Evolutionary conservation across 2,329 filamentous ascomycete species (phyloP).

Genomic region (Sporothrix mexicana): DNA sequence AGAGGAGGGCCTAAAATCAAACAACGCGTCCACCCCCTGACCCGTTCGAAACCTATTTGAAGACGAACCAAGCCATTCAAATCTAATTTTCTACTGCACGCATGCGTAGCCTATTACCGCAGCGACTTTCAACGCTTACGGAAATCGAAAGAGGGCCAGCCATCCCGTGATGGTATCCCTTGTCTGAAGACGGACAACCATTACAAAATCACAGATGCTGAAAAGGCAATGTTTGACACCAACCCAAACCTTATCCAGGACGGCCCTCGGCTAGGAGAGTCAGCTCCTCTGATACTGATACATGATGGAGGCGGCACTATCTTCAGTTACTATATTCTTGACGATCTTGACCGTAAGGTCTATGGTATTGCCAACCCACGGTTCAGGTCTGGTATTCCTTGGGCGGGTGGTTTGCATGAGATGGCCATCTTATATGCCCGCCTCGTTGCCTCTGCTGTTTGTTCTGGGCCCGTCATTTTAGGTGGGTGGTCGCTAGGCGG

Average conservation of each 20-base stretch:
- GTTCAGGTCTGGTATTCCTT: slow-evolving; percentile 54
- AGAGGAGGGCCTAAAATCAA: too few species aligned
- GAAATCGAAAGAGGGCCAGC: too few species aligned
- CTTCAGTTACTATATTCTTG: slow-evolving; percentile 62
- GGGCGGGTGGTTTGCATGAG: slow-evolving; percentile 58
- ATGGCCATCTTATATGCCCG: slow-evolving; percentile 59
- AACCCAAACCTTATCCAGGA: slow-evolving; percentile 40
- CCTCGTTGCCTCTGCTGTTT: slow-evolving; percentile 51
- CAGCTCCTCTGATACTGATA: slow-evolving; percentile 60
- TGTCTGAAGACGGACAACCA: background rate
- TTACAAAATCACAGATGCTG: background rate
- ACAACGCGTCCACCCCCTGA: too few species aligned
- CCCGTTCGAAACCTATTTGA: too few species aligned
- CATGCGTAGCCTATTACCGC: too few species aligned
- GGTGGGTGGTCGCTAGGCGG: slow-evolving; percentile 65
- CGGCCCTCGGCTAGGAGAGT: slow-evolving; percentile 33
- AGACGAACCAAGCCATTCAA: too few species aligned
- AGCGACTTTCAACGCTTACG: too few species aligned
- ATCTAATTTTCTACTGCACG: too few species aligned
- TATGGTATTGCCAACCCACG: slow-evolving; percentile 63
- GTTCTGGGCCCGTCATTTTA: slow-evolving; percentile 52
- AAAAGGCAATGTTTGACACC: slow-evolving; percentile 37
- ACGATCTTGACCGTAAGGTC: slow-evolving; percentile 54
- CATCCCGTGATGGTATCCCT: background rate
- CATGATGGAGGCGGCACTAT: slow-evolving; percentile 68